These are phyloP conservation scores for Pythium coloratum DNA, from an alignment of 352 stramenopile genomes.

Conservation along the genomic window DNA sequence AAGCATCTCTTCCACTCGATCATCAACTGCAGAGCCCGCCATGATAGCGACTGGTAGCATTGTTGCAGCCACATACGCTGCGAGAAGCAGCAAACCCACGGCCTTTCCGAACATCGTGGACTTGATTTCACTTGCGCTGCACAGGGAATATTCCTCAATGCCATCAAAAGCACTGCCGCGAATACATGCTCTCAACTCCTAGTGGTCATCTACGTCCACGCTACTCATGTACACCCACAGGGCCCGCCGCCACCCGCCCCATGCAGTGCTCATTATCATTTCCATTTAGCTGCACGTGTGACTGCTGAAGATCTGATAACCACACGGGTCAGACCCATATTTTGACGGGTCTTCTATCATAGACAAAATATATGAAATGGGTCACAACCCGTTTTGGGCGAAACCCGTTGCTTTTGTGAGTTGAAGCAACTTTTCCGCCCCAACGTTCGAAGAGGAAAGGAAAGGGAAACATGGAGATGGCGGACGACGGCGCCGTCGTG, in stretches of 20 bases:
- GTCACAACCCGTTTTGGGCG: background rate
- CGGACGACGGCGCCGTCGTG: background rate
- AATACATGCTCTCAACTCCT: no score
- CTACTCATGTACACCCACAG: no score
- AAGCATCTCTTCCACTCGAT: slow-evolving; percentile 20
- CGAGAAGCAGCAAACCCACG: background rate
- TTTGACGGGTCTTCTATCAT: background rate
- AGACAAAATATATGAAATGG: background rate
- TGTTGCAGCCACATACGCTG: background rate
- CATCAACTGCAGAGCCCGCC: background rate
- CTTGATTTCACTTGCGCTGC: background rate
- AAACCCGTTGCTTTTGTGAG: background rate
- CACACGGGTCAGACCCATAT: background rate
- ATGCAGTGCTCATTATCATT: background rate
- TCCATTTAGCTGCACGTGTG: background rate
- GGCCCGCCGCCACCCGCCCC: no score
- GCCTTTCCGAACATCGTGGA: background rate
- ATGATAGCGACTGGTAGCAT: background rate
- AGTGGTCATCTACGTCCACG: no score
- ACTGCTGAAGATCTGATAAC: slow-evolving; percentile 2
- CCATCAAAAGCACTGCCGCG: no score
- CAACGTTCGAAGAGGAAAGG: slow-evolving; percentile 6
- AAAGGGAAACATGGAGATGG: slow-evolving; percentile 15
- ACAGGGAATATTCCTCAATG: background rate
- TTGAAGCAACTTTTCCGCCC: slow-evolving; percentile 25